Evolutionary conservation across 208 protist species (phyloP).

Genomic region (Acanthamoeba culbertsoni): DNA sequence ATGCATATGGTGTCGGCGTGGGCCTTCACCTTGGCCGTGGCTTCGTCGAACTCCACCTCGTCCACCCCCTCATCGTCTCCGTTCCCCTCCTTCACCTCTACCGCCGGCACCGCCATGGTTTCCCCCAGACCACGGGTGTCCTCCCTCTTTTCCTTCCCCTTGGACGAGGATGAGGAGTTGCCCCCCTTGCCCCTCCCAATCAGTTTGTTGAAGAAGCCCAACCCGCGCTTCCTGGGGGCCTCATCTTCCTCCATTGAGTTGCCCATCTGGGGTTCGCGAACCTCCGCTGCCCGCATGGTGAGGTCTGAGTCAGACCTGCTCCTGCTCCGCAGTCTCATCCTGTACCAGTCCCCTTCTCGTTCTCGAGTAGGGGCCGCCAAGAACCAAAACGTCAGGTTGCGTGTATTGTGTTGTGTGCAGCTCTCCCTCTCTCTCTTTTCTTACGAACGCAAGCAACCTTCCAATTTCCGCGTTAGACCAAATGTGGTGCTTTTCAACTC

Average conservation of each 20-base stretch:
- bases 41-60: background rate
- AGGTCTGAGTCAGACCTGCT: slow-evolving; percentile 17
- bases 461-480: too few relatives aligned
- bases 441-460: too few relatives aligned
- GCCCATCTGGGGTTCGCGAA: background rate
- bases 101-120: too few relatives aligned
- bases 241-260: background rate
- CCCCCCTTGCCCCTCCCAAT: background rate
- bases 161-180: background rate
- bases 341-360: too few relatives aligned
- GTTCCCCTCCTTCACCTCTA: background rate
- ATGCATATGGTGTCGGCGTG: background rate
- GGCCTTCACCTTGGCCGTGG: background rate
- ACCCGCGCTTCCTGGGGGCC: background rate
- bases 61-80: background rate
- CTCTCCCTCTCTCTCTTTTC: too few relatives aligned
- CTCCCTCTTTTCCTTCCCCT: background rate
- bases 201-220: background rate
- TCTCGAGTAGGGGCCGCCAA: too few relatives aligned
- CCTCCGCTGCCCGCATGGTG: background rate
- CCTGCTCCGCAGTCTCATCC: too few relatives aligned
- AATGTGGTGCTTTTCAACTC: too few relatives aligned
- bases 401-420: too few relatives aligned
- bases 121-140: too few relatives aligned
- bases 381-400: too few relatives aligned